Evolutionary conservation across 306 rosid species (phyloP).

Genomic region (Trichosanthes truncata): DNA sequence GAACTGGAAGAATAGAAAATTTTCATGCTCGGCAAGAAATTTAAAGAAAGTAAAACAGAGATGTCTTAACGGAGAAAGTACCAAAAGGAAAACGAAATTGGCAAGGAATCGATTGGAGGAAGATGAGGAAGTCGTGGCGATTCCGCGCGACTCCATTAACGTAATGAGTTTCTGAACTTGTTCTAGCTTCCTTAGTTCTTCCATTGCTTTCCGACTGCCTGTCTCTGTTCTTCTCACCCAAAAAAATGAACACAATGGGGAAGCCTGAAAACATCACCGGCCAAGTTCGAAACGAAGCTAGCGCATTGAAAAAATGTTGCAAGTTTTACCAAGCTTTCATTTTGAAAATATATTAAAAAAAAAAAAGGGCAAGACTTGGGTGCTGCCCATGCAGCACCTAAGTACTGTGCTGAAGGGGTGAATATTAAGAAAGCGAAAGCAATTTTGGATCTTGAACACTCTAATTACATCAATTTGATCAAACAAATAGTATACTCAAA

Average conservation of each 20-base stretch:
- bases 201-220: constrained; percentile 16
- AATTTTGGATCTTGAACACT: too few relatives aligned
- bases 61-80: not conserved
- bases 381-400: too few relatives aligned
- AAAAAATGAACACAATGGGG: not conserved
- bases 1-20: not conserved
- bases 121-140: constrained; percentile 9
- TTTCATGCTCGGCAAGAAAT: not conserved
- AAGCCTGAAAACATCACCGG: too few relatives aligned
- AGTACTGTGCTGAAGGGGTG: too few relatives aligned
- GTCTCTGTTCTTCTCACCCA: not conserved
- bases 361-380: too few relatives aligned
- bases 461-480: too few relatives aligned
- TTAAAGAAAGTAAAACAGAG: not conserved
- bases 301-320: too few relatives aligned
- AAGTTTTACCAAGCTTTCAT: too few relatives aligned
- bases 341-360: too few relatives aligned
- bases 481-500: too few relatives aligned
- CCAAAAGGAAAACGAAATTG: constrained; percentile 44
- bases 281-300: too few relatives aligned
- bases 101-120: constrained; percentile 39
- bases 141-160: constrained; percentile 30
- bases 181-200: constrained; percentile 40
- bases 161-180: constrained; percentile 33
- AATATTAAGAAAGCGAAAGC: too few relatives aligned